phyloP scores from a whole-genome alignment of 441 rosid species.

The Francoa sonchifolia region DNA sequence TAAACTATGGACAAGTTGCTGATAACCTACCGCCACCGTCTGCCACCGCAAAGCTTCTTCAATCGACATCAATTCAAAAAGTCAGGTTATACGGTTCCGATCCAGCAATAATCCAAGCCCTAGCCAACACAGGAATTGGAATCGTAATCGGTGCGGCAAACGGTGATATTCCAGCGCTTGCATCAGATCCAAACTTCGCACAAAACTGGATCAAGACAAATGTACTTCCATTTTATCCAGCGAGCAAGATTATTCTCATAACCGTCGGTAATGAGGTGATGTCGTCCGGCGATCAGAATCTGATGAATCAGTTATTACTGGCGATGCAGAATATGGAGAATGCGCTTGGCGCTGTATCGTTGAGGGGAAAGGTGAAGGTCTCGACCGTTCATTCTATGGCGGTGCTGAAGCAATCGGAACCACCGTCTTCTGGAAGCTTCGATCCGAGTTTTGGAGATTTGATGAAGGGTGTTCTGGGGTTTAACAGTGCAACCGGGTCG shows the following conservation, averaged over 20 bases:
- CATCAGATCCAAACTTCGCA: constrained; percentile 56
- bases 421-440: constrained; percentile 59
- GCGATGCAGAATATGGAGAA: constrained; percentile 66
- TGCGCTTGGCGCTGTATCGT: constrained; percentile 44
- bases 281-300: constrained; percentile 29
- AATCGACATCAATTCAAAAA: constrained; percentile 54
- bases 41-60: constrained; percentile 63
- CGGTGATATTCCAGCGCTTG: constrained; percentile 56
- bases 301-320: constrained; percentile 51
- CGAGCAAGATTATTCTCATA: constrained; percentile 64
- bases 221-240: constrained; percentile 60
- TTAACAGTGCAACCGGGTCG: constrained; percentile 54
- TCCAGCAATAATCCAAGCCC: constrained; percentile 58
- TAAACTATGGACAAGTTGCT: constrained; percentile 86
- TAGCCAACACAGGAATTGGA: constrained; percentile 71
- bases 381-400: constrained; percentile 80
- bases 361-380: constrained; percentile 64
- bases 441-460: constrained; percentile 35
- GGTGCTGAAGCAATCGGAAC: constrained; percentile 53
- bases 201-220: constrained; percentile 48
- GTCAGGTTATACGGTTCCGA: constrained; percentile 79
- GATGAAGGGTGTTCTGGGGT: constrained; percentile 53
- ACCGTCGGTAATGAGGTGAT: constrained; percentile 73
- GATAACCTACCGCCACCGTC: constrained; percentile 80
- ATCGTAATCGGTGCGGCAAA: constrained; percentile 67